Base-by-base conservation (phyloP, 306 rosid species). In the Alnus rubra region DNA sequence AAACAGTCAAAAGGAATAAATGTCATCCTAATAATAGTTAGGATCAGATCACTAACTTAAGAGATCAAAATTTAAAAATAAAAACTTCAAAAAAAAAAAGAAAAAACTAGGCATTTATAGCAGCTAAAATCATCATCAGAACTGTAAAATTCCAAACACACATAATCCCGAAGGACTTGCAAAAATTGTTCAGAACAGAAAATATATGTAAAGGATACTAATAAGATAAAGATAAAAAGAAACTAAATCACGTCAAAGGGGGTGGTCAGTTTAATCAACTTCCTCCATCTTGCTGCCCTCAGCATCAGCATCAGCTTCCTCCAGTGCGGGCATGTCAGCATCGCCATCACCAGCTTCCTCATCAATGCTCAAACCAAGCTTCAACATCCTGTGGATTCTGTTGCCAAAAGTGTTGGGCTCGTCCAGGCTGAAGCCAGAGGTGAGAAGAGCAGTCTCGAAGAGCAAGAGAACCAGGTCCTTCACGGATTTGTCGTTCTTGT, bases 281-380 rank as follows among this genome's bases (percentile, higher is more conserved):
- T 94, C 98, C 79, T 94, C 98, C 98, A 94, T 94, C 93, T 92
- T 94, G 97, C 96, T 90, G 14, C 97, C 94, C 83, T 92, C 97
- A 0, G 96, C 97, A 18, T 94, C 98, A 0, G 86, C 98, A 0
- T 91, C 98, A 0, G 83, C 97, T 0, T 92, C 98, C 89, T 92
- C 98, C 49, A 94, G 76, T 9, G 97, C 89, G 0, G 97, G 97
- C 98, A 94, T 94, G 54, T 92, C 97, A 3, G 97, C 88, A 55
- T 94, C 98, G 0, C 72, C 94, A 0, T 89, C 98, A 0, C 65
- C 90, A 0, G 88, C 84, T 4, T 92, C 98, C 49, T 94, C 98
- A 4, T 94, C 98, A n/a, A 94, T 94, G 89, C 97, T 92, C 75
- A 94, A 70, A 7, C 98, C 98, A 0, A 94, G 97, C 85, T 94